phyloP scores from a whole-genome alignment of 192 early-diverging fungal species.

The Coemansia sp. region DNA sequence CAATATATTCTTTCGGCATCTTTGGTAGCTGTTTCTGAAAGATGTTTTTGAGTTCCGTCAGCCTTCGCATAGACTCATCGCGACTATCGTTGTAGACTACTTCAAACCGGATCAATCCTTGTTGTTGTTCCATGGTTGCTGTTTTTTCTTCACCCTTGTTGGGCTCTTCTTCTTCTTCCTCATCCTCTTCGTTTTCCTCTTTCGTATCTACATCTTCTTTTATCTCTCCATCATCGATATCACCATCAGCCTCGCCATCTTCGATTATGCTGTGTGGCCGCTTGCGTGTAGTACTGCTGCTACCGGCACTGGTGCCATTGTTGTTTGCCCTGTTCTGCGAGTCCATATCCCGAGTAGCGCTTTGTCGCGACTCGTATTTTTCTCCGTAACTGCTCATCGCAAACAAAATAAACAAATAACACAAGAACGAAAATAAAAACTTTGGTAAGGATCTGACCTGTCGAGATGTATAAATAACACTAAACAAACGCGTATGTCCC shows the following conservation, averaged over 20 bases:
- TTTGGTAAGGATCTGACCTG: too few species aligned
- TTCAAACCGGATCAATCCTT: slow-evolving; percentile 68
- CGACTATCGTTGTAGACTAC: slow-evolving; percentile 82
- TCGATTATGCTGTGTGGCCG: slow-evolving; percentile 24
- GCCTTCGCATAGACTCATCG: slow-evolving; percentile 79
- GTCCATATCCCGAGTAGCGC: slow-evolving; percentile 27
- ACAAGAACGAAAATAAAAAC: too few species aligned
- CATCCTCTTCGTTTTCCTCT: slow-evolving; percentile 27
- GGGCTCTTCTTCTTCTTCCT: slow-evolving; percentile 11
- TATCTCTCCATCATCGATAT: slow-evolving; percentile 31
- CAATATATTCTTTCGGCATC: slow-evolving; percentile 99
- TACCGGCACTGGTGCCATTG: background rate
- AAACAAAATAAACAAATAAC: background rate
- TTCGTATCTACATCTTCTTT: slow-evolving; percentile 30
- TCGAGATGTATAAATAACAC: too few species aligned
- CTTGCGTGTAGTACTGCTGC: slow-evolving; percentile 18
- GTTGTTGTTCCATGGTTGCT: slow-evolving; percentile 65
- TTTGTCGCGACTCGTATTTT: slow-evolving; percentile 54
- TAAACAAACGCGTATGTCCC: too few species aligned
- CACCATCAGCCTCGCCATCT: slow-evolving; percentile 24
- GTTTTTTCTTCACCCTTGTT: slow-evolving; percentile 56
- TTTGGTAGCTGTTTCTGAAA: slow-evolving; percentile 97
- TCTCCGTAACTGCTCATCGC: slow-evolving; percentile 50
- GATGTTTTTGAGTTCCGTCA: slow-evolving; percentile 94
- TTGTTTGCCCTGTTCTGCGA: slow-evolving; percentile 1